Conservation (phyloP, 257 asterid genomes). For the Rubia yunnanensis region DNA sequence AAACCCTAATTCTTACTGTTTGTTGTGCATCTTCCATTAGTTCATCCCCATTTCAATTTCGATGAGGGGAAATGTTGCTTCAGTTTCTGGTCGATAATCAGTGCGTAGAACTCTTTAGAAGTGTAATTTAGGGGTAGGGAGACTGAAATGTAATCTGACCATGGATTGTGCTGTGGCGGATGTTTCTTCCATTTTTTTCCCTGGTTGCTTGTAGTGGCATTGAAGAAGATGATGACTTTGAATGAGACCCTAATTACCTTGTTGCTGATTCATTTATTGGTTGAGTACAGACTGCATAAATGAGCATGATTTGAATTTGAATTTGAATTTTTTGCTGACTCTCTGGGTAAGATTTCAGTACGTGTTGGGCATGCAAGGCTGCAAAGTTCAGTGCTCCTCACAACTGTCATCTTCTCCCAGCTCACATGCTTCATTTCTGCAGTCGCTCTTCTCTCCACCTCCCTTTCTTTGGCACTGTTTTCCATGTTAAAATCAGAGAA, state of each 20-base stretch:
- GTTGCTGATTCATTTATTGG: not conserved
- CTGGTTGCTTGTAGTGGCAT: not conserved
- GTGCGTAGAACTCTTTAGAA: no score
- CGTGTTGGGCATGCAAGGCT: constrained; percentile 35
- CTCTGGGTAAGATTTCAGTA: constrained; percentile 15
- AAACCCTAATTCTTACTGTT: constrained; percentile 20
- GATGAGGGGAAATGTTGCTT: not conserved
- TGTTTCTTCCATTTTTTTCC: not conserved
- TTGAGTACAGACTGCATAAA: no score
- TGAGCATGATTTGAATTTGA: no score
- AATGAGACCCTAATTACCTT: not conserved
- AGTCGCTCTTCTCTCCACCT: constrained; percentile 9
- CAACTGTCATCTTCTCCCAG: constrained; percentile 23
- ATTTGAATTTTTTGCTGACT: not conserved
- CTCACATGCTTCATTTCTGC: constrained; percentile 21
- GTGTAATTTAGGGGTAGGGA: constrained; percentile 4
- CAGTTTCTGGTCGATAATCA: not conserved
- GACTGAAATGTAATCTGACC: constrained; percentile 5
- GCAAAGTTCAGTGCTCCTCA: not conserved
- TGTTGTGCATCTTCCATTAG: not conserved
- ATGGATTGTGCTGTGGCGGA: not conserved
- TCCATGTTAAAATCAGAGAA: no score
- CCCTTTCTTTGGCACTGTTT: no score
- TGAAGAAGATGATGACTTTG: not conserved
- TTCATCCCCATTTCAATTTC: not conserved